A percentile compares a stretch with the other conserved stretches of the same genome.
phyloP scores from a whole-genome alignment of 2,329 filamentous ascomycete species.

The Myrmaecium sp. region DNA sequence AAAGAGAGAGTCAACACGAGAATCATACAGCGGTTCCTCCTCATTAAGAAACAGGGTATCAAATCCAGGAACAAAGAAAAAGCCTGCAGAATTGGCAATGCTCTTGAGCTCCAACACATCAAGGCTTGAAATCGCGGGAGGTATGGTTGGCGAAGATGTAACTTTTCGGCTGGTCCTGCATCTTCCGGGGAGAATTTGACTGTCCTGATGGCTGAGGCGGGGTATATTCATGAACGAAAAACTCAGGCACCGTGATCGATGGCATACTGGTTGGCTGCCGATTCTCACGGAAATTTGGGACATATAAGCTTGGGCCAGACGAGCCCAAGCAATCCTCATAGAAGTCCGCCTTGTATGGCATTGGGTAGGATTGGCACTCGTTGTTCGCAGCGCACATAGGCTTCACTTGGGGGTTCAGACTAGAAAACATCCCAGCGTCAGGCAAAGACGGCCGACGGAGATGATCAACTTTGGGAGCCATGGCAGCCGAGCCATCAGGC shows the following conservation, averaged over 20 bases:
- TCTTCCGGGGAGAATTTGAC: conserved; percentile 11
- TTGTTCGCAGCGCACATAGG: conserved; percentile 6
- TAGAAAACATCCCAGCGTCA: conserved; percentile 5
- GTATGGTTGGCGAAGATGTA: conserved; percentile 32
- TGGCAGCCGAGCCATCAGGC: conserved; percentile 16
- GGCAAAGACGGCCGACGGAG: conserved; percentile 7
- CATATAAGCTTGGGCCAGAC: conserved; percentile 12
- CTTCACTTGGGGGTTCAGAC: conserved; percentile 9
- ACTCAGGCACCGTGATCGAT: conserved; percentile 19
- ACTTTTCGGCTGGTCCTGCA: conserved; percentile 22
- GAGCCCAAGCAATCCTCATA: conserved; percentile 7
- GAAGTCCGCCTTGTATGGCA: conserved; percentile 1
- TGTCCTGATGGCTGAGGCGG: conserved; percentile 25
- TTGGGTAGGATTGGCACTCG: conserved; percentile 13
- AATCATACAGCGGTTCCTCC: too few relatives aligned
- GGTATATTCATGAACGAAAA: conserved; percentile 30
- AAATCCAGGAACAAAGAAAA: too few relatives aligned
- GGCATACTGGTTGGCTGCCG: conserved; percentile 8
- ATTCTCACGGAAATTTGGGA: conserved; percentile 18
- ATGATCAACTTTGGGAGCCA: conserved; percentile 19
- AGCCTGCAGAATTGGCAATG: too few relatives aligned
- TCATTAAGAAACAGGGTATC: too few relatives aligned
- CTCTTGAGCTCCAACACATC: too few relatives aligned
- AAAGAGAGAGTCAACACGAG: too few relatives aligned
- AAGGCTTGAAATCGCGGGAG: conserved; percentile 23